Evolutionary conservation across 768 basidiomycete genomes (phyloP).

Genomic region (Collybiopsis confluens): DNA sequence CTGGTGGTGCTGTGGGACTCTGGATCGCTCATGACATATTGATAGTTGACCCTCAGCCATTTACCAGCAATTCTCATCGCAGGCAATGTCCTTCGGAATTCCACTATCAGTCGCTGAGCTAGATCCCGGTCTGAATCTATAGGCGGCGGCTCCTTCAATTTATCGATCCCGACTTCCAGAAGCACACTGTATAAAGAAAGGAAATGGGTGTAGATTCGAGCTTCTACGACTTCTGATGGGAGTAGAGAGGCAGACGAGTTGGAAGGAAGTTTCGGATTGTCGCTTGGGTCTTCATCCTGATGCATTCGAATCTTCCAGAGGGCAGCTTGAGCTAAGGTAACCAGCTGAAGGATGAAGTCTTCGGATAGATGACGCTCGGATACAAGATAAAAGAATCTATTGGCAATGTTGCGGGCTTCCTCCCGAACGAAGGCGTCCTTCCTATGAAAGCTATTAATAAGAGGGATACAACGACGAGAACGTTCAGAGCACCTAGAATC

Average conservation of each 20-base stretch:
- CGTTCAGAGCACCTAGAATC: slow-evolving; percentile 45
- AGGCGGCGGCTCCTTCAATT: slow-evolving; percentile 55
- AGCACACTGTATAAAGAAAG: slow-evolving; percentile 61
- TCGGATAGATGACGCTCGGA: slow-evolving; percentile 66
- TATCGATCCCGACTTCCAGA: slow-evolving; percentile 58
- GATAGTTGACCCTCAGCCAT: slow-evolving; percentile 79
- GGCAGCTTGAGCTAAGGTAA: slow-evolving; percentile 74
- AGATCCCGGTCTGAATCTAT: slow-evolving; percentile 58
- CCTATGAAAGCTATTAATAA: slow-evolving; percentile 25
- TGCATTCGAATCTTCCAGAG: slow-evolving; percentile 83
- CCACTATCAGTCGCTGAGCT: slow-evolving; percentile 80
- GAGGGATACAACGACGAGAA: not conserved
- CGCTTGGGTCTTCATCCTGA: slow-evolving; percentile 37
- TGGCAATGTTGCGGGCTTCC: slow-evolving; percentile 43
- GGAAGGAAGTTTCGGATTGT: slow-evolving; percentile 12
- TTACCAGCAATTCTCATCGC: slow-evolving; percentile 84
- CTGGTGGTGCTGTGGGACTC: slow-evolving; percentile 26
- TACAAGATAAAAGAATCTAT: slow-evolving; percentile 58
- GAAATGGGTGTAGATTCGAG: slow-evolving; percentile 62
- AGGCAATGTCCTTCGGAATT: slow-evolving; percentile 81
- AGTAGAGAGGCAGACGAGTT: slow-evolving; percentile 21
- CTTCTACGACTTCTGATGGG: slow-evolving; percentile 46
- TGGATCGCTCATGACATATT: slow-evolving; percentile 53
- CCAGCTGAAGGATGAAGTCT: slow-evolving; percentile 70
- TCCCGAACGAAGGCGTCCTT: slow-evolving; percentile 44